phyloP scores from a whole-genome alignment of 768 basidiomycete species.

The Rhodotorula paludigena region DNA sequence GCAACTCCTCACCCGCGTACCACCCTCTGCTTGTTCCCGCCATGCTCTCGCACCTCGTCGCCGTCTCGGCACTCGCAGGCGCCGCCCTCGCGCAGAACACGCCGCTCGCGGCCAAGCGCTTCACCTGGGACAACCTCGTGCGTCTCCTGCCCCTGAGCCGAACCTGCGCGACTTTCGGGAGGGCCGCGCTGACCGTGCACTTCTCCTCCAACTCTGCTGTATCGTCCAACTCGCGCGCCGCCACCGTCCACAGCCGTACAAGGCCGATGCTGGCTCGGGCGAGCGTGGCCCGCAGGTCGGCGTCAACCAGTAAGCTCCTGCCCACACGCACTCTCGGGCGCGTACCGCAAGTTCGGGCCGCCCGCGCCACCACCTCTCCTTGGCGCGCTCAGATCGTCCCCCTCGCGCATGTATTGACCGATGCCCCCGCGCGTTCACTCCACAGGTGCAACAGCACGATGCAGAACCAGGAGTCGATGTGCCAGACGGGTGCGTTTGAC shows the following conservation, averaged over 20 bases:
- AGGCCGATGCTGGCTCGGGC: conserved; percentile 52
- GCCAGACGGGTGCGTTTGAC: conserved; percentile 42
- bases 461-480: conserved; percentile 27
- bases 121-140: conserved; percentile 28
- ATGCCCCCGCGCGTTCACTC: neutral
- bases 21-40: neutral
- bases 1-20: neutral
- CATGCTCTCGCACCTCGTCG: conserved; percentile 23
- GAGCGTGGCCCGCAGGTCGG: conserved; percentile 60
- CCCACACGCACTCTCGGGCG: neutral
- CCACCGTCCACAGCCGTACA: conserved; percentile 53
- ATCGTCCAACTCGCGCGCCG: neutral
- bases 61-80: conserved; percentile 13
- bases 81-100: conserved; percentile 25
- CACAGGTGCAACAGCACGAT: conserved; percentile 39
- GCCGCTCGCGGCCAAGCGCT: conserved; percentile 37
- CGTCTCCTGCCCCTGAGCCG: neutral
- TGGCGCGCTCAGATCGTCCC: neutral
- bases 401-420: too few species aligned
- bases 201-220: neutral
- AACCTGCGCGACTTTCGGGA: too few species aligned
- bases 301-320: conserved; percentile 52
- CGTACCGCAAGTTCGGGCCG: neutral
- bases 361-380: neutral
- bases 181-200: too few species aligned